Base-by-base conservation (phyloP, 345 rosid genomes). In the Eucalyptus leucophloia region DNA sequence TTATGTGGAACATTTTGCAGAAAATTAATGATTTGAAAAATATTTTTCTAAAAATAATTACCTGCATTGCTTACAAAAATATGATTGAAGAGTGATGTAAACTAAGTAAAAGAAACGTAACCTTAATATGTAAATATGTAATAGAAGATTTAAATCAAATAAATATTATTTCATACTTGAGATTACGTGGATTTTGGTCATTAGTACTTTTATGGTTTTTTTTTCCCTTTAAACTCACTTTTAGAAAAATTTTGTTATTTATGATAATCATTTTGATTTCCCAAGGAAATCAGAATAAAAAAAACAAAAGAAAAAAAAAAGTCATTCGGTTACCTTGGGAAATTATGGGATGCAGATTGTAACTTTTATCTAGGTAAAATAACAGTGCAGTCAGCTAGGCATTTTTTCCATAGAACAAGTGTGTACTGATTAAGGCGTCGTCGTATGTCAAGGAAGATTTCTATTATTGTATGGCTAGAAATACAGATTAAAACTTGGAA, bases 271-370 rank as follows among this genome's bases (percentile, higher is more conserved):
- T 60, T 60, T 28, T 3, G 67, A 60, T 26, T 60, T 60, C 67
- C 67, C 6, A 9, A 56, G 62, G 62, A 56, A 9, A 56, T 10
- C 62, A 10, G 53, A 6, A 50, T 50, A 7, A 17, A 7, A 51
- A 51, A 3, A 3, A 51, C 3, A 17, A 7, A 0, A 7, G 0
- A 7, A 7, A 7, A 51, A 19, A 53, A 21, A 21, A 21, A 21
- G 0, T 21, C 58, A 24, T 56, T 12, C 0, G 62, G 62, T 56
- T 56, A 23, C 62, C 62, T 4, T 56, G 62, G 6, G 60, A 54
- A 54, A 56, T 9, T 53, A 53, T 56, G 62, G 28, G 62, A 10
- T 56, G 30, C 6, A 56, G 12, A 56, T 56, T 8, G 14, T 12
- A 24, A 56, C 62, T 26, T 53, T 53, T 53, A 0, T 53, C 58